Evolutionary conservation across 2,329 filamentous ascomycete genomes (phyloP), one percentile per base, ranked within the genome.

Genomic region (Raffaelea albimanens): DNA sequence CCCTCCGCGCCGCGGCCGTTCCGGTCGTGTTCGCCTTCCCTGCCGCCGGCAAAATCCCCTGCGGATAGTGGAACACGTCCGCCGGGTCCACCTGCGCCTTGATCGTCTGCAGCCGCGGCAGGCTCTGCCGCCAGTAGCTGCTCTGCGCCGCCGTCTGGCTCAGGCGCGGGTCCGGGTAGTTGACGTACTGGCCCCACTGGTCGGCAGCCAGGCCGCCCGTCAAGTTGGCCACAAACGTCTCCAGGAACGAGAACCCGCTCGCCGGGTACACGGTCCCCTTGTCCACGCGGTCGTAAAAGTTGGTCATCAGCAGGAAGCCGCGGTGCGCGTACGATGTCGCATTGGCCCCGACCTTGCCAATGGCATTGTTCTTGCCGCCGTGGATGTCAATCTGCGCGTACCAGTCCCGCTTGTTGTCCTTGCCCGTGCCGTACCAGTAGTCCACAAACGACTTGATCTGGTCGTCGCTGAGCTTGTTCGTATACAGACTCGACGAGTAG

Each of bases 161-260:
- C 49, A 75, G 61, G 40, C 60, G 65, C 0, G 72, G 66, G 54
- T 78, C 74, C 4, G 72, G 67, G 45, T 77, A 78, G 62, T 77
- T 77, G 53, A 71, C 61, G 52, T 77, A 78, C 49, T 69, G 69
- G 18, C 69, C 71, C 59, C 71, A 73, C 9, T 61, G 54, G 1
- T 60, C 63, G 31, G 63, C 54, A 13, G 60, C 44, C 20, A 62
- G 52, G 25, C 56, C 55, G 11, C 53, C 48, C 2, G 56, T 60
- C 43, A 63, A 58, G 19, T 51, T 43, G 46, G 64, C 59, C 50
- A 68, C 66, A 57, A 71, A 65, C 44, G 64, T 64, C 31, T 71
- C 62, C 33, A 71, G 58, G 44, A 67, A 68, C 25, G 52, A 45
- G 23, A 66, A 61, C 13, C 65, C 67, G 44, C 61, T 62, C 18